A percentile compares a stretch with the other conserved stretches of the same genome.
phyloP scores from a whole-genome alignment of 306 rosid genomes.

The Lablab purpureus region DNA sequence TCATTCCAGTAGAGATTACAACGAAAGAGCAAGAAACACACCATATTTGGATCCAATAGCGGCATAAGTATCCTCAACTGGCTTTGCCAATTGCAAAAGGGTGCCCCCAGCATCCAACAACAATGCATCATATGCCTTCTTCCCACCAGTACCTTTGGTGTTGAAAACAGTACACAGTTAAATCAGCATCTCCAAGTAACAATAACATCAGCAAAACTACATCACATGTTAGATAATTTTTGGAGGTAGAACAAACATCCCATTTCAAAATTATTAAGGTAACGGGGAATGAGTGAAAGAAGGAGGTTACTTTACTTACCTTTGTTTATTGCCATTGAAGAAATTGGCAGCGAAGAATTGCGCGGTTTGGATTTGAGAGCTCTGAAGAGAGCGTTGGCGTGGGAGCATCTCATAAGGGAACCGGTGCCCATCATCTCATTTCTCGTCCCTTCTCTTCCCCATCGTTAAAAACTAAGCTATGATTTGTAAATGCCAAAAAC shows the following conservation, averaged over 20 bases:
- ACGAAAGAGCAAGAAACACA: neutral
- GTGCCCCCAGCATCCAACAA: constrained; percentile 98
- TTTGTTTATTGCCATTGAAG: constrained; percentile 48
- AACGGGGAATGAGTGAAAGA: neutral
- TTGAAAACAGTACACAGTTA: neutral
- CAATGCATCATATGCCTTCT: constrained; percentile 74
- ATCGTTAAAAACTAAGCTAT: neutral
- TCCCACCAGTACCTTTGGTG: constrained; percentile 1
- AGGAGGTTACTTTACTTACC: constrained; percentile 40
- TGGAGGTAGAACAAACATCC: neutral
- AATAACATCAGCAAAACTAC: neutral
- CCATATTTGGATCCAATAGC: constrained; percentile 81
- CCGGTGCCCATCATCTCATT: constrained; percentile 51
- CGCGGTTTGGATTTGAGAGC: constrained; percentile 55
- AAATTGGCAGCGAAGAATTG: constrained; percentile 46
- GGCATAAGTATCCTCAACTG: constrained; percentile 80
- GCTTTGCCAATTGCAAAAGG: constrained; percentile 80
- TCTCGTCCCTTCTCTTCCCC: neutral
- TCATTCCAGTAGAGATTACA: neutral
- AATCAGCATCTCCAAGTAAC: neutral
- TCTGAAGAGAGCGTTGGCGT: constrained; percentile 47
- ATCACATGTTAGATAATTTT: neutral
- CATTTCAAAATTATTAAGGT: neutral
- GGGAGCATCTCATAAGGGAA: constrained; percentile 59
- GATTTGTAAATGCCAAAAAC: too few species aligned